Evolutionary conservation across 768 basidiomycete genomes (phyloP).

Genomic region (Galerina sulciceps): DNA sequence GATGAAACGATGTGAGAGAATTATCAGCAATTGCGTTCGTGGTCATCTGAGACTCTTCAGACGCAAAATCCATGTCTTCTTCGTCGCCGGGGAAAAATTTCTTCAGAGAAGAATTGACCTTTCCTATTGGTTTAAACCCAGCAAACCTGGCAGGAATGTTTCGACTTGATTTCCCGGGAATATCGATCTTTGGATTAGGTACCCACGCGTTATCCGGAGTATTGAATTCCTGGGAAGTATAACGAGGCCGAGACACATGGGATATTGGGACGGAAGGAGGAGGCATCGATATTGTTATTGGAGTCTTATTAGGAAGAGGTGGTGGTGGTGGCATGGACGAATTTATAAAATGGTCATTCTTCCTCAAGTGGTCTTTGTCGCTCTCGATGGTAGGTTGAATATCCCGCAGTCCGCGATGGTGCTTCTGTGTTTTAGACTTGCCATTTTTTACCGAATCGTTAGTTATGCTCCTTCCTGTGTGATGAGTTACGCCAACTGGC

Average conservation of each 20-base stretch:
- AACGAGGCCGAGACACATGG: slow-evolving; percentile 4
- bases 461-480: slow-evolving; percentile 30
- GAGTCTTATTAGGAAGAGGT: slow-evolving; percentile 1
- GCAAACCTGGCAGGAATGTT: slow-evolving; percentile 36
- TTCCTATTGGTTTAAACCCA: slow-evolving; percentile 73
- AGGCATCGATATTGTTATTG: slow-evolving; percentile 22
- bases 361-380: neutral
- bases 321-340: slow-evolving; percentile 8
- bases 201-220: neutral
- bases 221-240: slow-evolving; percentile 4
- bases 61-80: slow-evolving; percentile 57
- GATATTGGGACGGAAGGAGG: slow-evolving; percentile 17
- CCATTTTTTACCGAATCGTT: slow-evolving; percentile 28
- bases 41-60: slow-evolving; percentile 19
- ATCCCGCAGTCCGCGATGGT: slow-evolving; percentile 20
- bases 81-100: slow-evolving; percentile 87
- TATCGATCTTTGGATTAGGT: slow-evolving; percentile 15
- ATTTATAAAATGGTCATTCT: neutral
- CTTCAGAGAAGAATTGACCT: slow-evolving; percentile 61
- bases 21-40: neutral
- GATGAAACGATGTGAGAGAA: neutral
- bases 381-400: neutral
- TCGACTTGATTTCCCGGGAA: slow-evolving; percentile 14
- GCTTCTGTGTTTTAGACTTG: slow-evolving; percentile 38
- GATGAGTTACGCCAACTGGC: slow-evolving; percentile 42